Conservation (phyloP, 176 grass and related monocot species). For the Stipa capillata region DNA sequence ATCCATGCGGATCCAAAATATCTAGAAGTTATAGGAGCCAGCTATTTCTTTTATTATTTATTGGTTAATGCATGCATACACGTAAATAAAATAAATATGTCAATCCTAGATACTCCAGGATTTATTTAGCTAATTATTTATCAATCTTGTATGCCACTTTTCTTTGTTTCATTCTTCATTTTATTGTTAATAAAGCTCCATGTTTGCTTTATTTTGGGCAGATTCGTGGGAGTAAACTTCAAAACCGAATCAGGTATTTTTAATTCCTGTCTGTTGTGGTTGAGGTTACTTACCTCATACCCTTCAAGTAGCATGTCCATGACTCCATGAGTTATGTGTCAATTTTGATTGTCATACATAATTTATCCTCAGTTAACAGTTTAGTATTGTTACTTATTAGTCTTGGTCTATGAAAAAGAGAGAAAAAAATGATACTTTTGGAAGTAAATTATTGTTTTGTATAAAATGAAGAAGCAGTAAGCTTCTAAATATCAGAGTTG, state of each 20-base stretch:
- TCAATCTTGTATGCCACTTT: neutral
- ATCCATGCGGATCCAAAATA: neutral
- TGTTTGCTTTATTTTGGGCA: slow-evolving; percentile 31
- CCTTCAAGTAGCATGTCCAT: neutral
- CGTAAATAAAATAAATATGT: neutral
- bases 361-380: neutral
- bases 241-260: slow-evolving; percentile 86
- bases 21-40: neutral
- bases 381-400: neutral
- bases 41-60: neutral
- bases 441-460: neutral
- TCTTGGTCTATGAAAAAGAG: neutral
- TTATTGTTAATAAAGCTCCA: neutral
- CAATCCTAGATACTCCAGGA: neutral
- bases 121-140: slow-evolving; percentile 7
- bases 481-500: neutral
- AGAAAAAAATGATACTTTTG: neutral
- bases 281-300: neutral
- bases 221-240: slow-evolving; percentile 97
- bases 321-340: neutral
- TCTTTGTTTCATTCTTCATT: neutral
- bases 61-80: neutral
- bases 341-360: neutral
- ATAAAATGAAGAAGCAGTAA: neutral
- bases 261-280: neutral